These are phyloP conservation scores for Microcera coccophila DNA, from an alignment of 2,329 filamentous ascomycete genomes.

Conservation along the genomic window DNA sequence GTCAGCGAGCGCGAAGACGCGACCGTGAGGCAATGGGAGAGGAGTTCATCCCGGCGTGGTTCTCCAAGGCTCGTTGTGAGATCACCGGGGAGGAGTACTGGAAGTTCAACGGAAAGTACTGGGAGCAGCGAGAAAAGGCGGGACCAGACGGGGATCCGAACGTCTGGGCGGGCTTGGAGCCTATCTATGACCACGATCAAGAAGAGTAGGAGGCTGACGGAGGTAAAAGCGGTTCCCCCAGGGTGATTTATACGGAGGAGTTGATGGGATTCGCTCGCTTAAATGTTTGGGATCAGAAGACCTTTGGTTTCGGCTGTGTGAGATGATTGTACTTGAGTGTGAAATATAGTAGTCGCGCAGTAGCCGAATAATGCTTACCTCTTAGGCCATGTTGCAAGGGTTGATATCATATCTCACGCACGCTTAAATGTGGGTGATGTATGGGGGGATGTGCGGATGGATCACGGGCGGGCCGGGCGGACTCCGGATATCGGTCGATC, in stretches of 20 bases:
- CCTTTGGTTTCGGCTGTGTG: no score
- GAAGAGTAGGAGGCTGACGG: conserved; percentile 6
- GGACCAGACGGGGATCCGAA: conserved; percentile 53
- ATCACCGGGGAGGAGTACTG: conserved; percentile 87
- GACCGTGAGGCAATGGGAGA: conserved; percentile 73
- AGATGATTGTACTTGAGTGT: no score
- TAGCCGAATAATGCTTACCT: no score
- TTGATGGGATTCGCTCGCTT: conserved; percentile 6
- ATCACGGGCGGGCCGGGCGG: no score
- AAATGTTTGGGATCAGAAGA: no score
- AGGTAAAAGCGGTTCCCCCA: background rate
- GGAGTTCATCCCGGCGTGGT: conserved; percentile 83
- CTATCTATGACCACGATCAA: conserved; percentile 56
- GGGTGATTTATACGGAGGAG: no score
- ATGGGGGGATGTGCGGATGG: no score
- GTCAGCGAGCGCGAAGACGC: conserved; percentile 73
- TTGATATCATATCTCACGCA: no score
- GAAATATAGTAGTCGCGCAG: no score
- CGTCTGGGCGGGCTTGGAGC: conserved; percentile 70
- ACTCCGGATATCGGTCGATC: no score
- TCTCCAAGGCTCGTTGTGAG: conserved; percentile 66
- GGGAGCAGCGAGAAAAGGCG: conserved; percentile 67
- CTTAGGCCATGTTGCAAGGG: no score
- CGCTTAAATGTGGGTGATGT: no score
- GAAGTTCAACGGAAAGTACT: conserved; percentile 86